phyloP scores from a whole-genome alignment of 768 basidiomycete species.

The Asterophora parasitica region DNA sequence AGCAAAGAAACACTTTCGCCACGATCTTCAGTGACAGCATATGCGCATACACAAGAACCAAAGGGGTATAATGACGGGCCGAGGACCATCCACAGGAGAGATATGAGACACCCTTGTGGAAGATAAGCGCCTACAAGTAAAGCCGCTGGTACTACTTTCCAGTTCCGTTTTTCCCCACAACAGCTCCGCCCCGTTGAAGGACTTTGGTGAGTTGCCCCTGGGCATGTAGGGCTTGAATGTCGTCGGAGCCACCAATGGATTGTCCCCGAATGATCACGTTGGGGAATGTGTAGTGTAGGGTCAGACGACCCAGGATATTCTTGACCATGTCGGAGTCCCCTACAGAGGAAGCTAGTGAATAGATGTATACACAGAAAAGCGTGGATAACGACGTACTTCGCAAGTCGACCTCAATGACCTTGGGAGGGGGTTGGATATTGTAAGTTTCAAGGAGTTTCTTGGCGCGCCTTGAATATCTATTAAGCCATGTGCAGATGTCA shows the following conservation, averaged over 20 bases:
- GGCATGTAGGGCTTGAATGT: slow-evolving; percentile 49
- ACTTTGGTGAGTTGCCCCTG: slow-evolving; percentile 36
- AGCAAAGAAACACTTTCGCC: no score
- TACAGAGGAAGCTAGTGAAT: slow-evolving; percentile 19
- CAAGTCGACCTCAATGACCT: slow-evolving; percentile 71
- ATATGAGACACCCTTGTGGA: no score
- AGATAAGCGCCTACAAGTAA: no score
- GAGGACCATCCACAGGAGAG: no score
- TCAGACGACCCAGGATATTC: slow-evolving; percentile 59
- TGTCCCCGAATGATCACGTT: slow-evolving; percentile 64
- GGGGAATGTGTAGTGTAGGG: slow-evolving; percentile 66
- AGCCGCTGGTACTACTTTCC: slow-evolving; percentile 9
- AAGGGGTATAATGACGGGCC: no score
- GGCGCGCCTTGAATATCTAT: slow-evolving; percentile 54
- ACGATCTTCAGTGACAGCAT: no score
- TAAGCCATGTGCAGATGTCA: slow-evolving; percentile 3
- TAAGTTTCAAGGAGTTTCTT: slow-evolving; percentile 61
- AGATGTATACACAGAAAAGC: not conserved
- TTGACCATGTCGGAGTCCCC: slow-evolving; percentile 65
- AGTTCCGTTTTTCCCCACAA: slow-evolving; percentile 22
- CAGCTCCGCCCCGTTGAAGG: slow-evolving; percentile 46
- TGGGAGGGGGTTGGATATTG: slow-evolving; percentile 57
- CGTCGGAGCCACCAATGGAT: slow-evolving; percentile 64
- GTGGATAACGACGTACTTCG: slow-evolving; percentile 40
- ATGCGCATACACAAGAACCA: no score